Evolutionary conservation across 176 grass and related monocot genomes (phyloP), one percentile per base, ranked within the genome.

Genomic region (Miscanthus lutarioriparius): DNA sequence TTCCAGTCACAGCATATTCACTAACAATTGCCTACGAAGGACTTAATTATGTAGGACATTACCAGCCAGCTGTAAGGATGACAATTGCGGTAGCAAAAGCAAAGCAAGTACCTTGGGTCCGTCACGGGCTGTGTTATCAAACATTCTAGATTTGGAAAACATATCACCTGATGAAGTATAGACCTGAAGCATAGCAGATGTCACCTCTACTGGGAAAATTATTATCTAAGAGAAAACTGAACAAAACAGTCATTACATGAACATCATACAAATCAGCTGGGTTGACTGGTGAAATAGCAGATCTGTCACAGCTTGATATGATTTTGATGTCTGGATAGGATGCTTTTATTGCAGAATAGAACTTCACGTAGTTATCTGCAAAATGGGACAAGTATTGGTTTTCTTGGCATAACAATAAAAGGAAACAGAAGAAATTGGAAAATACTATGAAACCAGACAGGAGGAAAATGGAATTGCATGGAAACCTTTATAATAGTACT

Each of bases 1-100:
- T 93, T 90, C 92, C 95, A 54, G 92, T 98, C 49, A 95, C 95
- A 58, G 92, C 95, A 98, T 98, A 98, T 86, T 98, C 95, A 85
- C 95, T 98, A 80, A 98, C 91, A 90, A 98, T 85, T 76, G 91
- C 95, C 95, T 98, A 33, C 6, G 12, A 26, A 76, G 89, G 65
- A 81, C 14, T 7, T 7, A 25, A 76, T 92, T 70, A 81, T 35
- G 80, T 45, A 77, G 47, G 35, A 20, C 71, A 77, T 80, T 66
- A 62, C 16, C 10, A 76, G 78, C 48, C 54, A 79, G 76, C 54
- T 67, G 19, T 39, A 75, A 70, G 47, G n/a, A 82, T 87, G 38
- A 56, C 9, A 81, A 37, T 27, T 75, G 22, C 76, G 54, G 40
- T 54, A 64, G 67, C n/a, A 36, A 59, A 38, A 49, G 43, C 64